Evolutionary conservation across 1,284 basidiomycete genomes (phyloP), one percentile per base, ranked within the genome.

Genomic region (Phenoliferia sp.): DNA sequence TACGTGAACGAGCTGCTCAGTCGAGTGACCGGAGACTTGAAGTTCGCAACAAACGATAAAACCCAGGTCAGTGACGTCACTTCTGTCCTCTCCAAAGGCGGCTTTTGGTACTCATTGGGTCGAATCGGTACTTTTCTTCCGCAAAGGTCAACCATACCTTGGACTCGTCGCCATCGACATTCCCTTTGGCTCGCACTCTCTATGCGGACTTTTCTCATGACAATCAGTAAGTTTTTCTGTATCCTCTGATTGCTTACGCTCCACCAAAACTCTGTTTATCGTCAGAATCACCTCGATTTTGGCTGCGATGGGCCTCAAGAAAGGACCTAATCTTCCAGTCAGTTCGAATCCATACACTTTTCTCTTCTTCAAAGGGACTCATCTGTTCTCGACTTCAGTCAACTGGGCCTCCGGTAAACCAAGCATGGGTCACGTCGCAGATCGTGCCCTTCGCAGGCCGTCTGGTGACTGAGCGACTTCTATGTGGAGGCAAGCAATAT

Each of bases 1-100:
- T 93, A 88, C 76, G 80, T 90, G 73, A 92, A 92, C 77, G 91
- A 93, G 78, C 85, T 94, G 44, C 80, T 93, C 26, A 88, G 90
- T 0, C 85, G 91, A n/a, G 82, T 93, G 34, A 88, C 86, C 0
- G 81, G 82, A 17, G 77, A 79, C 19, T 82, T 34, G 22, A 10
- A 1, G 22, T 66, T 48, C 29, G 50, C 84, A 0, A 86, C 89
- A 7, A 77, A 76, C 33, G 90, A 92, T 78, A 75, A 81, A 63
- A 92, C 90, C 0, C 88, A 88, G 28, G 48, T 52, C 12, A 22
- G n/a, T n/a, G 39, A 52, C 48, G 22, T 22, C 48, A 22, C 48
- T 7, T 64, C n/a, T 59, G 22, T 29, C 17, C 22, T 44, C n/a
- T n/a, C n/a, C n/a, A n/a, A n/a, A 44, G 39, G 39, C 39, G 39